These are phyloP conservation scores for Alternaria gaisen DNA, from an alignment of 2,329 filamentous ascomycete species.

Conservation along the genomic window DNA sequence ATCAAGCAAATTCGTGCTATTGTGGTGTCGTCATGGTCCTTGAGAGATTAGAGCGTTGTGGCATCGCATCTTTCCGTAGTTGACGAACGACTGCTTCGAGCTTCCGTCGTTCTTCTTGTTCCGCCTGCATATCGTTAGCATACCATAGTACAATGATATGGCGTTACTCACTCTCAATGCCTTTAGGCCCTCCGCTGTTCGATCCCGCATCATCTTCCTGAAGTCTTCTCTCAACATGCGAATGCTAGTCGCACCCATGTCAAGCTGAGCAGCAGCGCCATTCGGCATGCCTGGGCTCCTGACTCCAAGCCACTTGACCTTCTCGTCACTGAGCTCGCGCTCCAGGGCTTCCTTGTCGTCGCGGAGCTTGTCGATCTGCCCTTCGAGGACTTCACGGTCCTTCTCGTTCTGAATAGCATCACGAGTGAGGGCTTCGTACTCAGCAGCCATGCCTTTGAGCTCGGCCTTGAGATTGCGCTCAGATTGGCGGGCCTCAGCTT, in stretches of 20 bases:
- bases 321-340: slow-evolving; percentile 71
- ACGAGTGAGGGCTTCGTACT: slow-evolving; percentile 75
- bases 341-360: slow-evolving; percentile 72
- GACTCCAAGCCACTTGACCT: slow-evolving; percentile 70
- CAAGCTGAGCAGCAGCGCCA: slow-evolving; percentile 30
- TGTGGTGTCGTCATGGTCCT: slow-evolving; percentile 18
- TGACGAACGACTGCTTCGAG: slow-evolving; percentile 70
- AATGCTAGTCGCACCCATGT: slow-evolving; percentile 69
- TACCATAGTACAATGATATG: accelerated
- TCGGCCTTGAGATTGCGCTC: slow-evolving; percentile 67
- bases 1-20: neutral
- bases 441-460: slow-evolving; percentile 71
- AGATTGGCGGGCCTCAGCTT: slow-evolving; percentile 48
- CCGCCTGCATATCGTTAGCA: slow-evolving; percentile 60
- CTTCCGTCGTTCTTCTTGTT: slow-evolving; percentile 75
- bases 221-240: slow-evolving; percentile 77
- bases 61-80: slow-evolving; percentile 55
- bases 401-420: slow-evolving; percentile 76
- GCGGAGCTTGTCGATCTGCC: slow-evolving; percentile 68
- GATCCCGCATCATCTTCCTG: slow-evolving; percentile 82
- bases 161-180: slow-evolving; percentile 63
- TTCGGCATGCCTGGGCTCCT: slow-evolving; percentile 60
- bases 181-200: slow-evolving; percentile 71
- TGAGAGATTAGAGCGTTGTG: slow-evolving; percentile 24
- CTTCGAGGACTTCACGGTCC: slow-evolving; percentile 71